phyloP scores from a whole-genome alignment of 257 asterid genomes.

The Solanum appendiculatum region DNA sequence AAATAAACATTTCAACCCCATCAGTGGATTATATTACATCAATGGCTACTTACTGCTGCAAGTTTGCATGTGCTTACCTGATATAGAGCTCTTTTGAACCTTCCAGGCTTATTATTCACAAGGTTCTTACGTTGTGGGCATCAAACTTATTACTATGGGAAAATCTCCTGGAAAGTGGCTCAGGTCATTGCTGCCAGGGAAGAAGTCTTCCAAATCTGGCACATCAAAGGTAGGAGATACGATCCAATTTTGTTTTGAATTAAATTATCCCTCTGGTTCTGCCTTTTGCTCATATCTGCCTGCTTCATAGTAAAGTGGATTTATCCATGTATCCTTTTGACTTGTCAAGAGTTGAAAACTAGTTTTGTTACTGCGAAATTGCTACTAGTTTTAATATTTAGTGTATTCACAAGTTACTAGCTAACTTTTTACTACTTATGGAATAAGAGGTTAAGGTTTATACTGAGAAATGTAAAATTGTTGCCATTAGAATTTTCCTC shows the following conservation, averaged over 20 bases:
- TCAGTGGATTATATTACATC: not conserved
- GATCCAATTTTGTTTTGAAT: not conserved
- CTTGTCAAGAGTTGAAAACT: not conserved
- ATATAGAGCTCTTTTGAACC: not conserved
- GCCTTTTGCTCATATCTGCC: not conserved
- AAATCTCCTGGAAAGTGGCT: constrained; percentile 73
- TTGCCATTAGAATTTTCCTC: not conserved
- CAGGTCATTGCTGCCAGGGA: constrained; percentile 37
- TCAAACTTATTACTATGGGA: constrained; percentile 30
- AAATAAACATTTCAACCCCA: not conserved
- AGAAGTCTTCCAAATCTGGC: constrained; percentile 33
- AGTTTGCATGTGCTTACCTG: not conserved
- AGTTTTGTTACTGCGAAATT: not conserved
- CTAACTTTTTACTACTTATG: not conserved
- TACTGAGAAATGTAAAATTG: not conserved
- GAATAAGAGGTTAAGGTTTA: not conserved
- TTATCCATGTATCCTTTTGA: not conserved
- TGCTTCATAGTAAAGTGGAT: not conserved
- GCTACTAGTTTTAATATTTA: not conserved
- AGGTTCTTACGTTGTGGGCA: not conserved
- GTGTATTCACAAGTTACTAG: not conserved
- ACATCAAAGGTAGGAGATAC: constrained; percentile 24
- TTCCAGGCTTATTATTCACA: not conserved
- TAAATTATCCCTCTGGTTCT: not conserved
- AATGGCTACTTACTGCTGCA: not conserved